These are phyloP conservation scores for Theileria annulata DNA, from an alignment of 169 alveolate genomes.

Conservation along the genomic window DNA sequence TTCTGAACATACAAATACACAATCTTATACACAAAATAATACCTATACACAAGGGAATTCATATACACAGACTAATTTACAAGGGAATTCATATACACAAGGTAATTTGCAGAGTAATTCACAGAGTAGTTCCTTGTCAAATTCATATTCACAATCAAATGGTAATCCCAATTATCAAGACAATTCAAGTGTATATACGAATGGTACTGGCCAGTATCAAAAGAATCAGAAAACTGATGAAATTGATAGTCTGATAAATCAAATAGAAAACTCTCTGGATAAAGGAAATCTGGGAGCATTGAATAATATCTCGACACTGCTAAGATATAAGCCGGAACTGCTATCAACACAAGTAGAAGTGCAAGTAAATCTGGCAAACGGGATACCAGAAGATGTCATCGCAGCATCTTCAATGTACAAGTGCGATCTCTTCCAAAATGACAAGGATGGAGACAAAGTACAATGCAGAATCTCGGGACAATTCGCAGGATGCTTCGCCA, in stretches of 20 bases:
- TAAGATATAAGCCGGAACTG: conserved; percentile 22
- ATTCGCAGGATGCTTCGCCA: conserved; percentile 38
- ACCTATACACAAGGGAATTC: conserved; percentile 1
- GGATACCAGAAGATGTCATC: conserved; percentile 9
- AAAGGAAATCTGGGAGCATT: conserved; percentile 18
- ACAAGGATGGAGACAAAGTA: conserved; percentile 2
- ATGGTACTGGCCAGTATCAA: not conserved
- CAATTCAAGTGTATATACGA: not conserved
- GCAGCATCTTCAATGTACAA: not conserved
- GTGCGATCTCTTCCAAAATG: conserved; percentile 9
- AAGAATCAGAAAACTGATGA: not conserved
- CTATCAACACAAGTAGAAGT: conserved; percentile 9
- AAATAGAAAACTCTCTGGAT: not conserved
- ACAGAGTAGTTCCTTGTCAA: too few relatives aligned
- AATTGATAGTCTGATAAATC: conserved; percentile 10
- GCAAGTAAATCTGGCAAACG: conserved; percentile 5
- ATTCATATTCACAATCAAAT: too few relatives aligned
- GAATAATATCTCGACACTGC: conserved; percentile 10
- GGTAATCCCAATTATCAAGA: not conserved
- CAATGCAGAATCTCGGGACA: conserved; percentile 23
- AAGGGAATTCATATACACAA: not conserved
- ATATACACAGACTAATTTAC: not conserved
- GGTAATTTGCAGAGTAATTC: too few relatives aligned
- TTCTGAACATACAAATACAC: conserved; percentile 17
- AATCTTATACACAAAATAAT: not conserved